Percentiles rank a stretch among this genome's conserved stretches.
Evolutionary conservation across 208 protist species (phyloP).

Genomic region (Trypanosoma grayi): DNA sequence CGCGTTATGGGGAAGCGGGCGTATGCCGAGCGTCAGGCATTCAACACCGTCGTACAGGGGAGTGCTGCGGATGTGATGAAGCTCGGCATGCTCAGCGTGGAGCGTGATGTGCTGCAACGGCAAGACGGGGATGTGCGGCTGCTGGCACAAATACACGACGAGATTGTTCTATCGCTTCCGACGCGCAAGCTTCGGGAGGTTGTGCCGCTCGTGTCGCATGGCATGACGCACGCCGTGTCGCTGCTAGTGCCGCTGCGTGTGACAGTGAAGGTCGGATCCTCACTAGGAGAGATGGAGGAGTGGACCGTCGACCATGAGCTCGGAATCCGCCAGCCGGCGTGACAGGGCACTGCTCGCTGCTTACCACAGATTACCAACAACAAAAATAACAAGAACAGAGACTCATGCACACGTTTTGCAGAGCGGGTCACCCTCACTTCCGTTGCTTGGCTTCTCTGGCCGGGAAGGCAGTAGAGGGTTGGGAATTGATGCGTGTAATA

Average conservation of each 20-base stretch:
- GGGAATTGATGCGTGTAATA: no score
- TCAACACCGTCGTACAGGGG: slow-evolving; percentile 89
- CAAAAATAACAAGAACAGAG: not conserved
- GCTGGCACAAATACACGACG: slow-evolving; percentile 68
- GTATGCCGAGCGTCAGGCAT: slow-evolving; percentile 89
- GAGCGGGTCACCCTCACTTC: no score
- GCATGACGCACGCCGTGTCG: slow-evolving; percentile 46
- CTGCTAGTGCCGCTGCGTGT: slow-evolving; percentile 57
- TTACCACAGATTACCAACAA: not conserved
- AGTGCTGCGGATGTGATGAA: slow-evolving; percentile 91
- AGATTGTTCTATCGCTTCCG: slow-evolving; percentile 45
- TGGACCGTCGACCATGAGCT: slow-evolving; percentile 81
- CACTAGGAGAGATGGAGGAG: slow-evolving; percentile 63
- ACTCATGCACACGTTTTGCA: no score
- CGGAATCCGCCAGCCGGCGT: slow-evolving; percentile 29
- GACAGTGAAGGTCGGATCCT: slow-evolving; percentile 65
- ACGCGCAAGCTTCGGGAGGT: slow-evolving; percentile 23
- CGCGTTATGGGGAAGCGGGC: slow-evolving; percentile 50
- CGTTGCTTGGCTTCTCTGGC: no score
- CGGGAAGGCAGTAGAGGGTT: no score
- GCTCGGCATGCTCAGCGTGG: slow-evolving; percentile 77
- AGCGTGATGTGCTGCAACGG: slow-evolving; percentile 58
- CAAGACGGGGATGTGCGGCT: slow-evolving; percentile 38
- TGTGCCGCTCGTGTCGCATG: slow-evolving; percentile 31
- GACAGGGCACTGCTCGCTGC: not conserved